Percentiles rank a stretch among this genome's conserved stretches.
These are phyloP conservation scores for Fusarium transvaalense DNA, from an alignment of 2,329 filamentous ascomycete genomes.

Conservation along the genomic window DNA sequence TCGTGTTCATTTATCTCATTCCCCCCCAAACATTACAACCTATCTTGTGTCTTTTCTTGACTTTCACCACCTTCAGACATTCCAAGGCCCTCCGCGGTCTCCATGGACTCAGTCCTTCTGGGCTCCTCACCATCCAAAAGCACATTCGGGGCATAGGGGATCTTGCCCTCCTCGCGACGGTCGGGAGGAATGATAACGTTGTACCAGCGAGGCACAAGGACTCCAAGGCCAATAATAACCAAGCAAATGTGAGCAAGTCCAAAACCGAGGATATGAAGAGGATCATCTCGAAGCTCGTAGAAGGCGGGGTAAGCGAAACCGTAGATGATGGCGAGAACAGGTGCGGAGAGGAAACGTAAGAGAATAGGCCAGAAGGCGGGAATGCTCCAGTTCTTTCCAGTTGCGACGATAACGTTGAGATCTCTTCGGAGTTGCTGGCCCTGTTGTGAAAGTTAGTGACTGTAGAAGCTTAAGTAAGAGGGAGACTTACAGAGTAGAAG, in stretches of 20 bases:
- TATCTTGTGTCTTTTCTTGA: conserved; percentile 27
- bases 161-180: conserved; percentile 60
- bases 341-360: conserved; percentile 63
- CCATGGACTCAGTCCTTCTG: conserved; percentile 33
- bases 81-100: conserved; percentile 21
- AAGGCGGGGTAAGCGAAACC: conserved; percentile 66
- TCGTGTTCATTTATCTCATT: neutral
- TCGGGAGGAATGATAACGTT: conserved; percentile 63
- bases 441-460: conserved; percentile 49
- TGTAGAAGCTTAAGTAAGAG: neutral
- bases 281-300: conserved; percentile 61
- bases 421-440: conserved; percentile 68
- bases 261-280: conserved; percentile 64
- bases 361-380: conserved; percentile 64
- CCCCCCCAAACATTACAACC: neutral
- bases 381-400: conserved; percentile 68
- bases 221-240: conserved; percentile 60
- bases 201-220: conserved; percentile 67
- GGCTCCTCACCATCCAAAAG: conserved; percentile 33
- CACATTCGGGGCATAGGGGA: conserved; percentile 45
- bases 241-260: conserved; percentile 61
- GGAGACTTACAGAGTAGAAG: conserved; percentile 66
- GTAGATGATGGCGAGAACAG: conserved; percentile 64
- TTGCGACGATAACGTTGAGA: conserved; percentile 66
- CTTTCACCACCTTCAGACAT: conserved; percentile 18